These are phyloP conservation scores for Chionographis japonica DNA, from an alignment of 106 monocot species.

Conservation along the genomic window DNA sequence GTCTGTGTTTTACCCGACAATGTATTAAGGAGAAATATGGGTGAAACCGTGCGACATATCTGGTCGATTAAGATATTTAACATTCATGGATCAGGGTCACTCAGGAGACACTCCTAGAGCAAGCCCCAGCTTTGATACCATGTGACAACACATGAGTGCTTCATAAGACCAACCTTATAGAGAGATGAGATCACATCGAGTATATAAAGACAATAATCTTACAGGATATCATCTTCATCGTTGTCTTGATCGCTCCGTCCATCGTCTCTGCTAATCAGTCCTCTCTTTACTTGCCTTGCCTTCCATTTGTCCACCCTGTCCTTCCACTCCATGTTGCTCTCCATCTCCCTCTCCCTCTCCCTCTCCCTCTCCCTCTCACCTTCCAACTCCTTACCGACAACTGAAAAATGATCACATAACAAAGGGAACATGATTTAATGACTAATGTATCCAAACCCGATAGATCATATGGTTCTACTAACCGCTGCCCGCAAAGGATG, in stretches of 20 bases:
- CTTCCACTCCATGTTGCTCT: constrained; percentile 64
- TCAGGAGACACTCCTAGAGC: no score
- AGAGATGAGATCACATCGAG: no score
- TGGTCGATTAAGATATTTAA: no score
- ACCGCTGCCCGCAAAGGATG: constrained; percentile 68
- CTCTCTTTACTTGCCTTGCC: constrained; percentile 55
- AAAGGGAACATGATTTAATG: not conserved
- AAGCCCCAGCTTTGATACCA: no score
- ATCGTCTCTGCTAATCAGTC: constrained; percentile 33
- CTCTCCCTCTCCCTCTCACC: constrained; percentile 67
- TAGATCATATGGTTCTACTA: not conserved
- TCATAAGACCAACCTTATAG: no score
- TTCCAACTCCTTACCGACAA: constrained; percentile 64
- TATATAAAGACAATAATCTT: no score
- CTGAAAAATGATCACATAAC: constrained; percentile 16
- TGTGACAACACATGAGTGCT: no score
- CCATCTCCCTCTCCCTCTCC: constrained; percentile 58
- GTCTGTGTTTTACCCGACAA: no score
- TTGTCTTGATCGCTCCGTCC: constrained; percentile 42
- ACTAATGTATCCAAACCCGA: not conserved
- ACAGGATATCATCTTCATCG: constrained; percentile 56
- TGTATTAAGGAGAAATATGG: no score
- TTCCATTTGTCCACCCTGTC: constrained; percentile 94
- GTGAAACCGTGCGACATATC: no score
- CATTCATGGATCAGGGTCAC: no score